These are phyloP conservation scores for Ophiostoma pallidulum DNA, from an alignment of 2,329 filamentous ascomycete genomes.

Conservation along the genomic window DNA sequence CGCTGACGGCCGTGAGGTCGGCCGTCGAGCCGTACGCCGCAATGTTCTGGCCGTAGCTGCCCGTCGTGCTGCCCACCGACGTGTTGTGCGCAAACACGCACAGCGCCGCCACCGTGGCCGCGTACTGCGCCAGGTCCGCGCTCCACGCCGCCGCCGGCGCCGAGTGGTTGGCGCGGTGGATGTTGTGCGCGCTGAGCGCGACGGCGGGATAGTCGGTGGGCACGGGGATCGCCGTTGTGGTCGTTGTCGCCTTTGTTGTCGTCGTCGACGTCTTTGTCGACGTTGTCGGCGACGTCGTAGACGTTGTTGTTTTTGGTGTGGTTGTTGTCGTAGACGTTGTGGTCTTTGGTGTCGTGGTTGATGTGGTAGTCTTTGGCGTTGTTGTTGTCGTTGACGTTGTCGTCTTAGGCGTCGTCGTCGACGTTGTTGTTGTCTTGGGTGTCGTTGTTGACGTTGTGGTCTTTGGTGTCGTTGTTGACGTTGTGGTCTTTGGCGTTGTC, in stretches of 20 bases:
- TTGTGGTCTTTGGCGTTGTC: no score
- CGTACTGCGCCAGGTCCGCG: slow-evolving; percentile 51
- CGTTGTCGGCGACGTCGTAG: slow-evolving; percentile 38
- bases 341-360: no score
- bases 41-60: slow-evolving; percentile 85
- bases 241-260: slow-evolving; percentile 1
- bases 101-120: slow-evolving; percentile 49
- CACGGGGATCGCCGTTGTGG: slow-evolving; percentile 13
- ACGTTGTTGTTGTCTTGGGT: no score
- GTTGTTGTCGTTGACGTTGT: no score
- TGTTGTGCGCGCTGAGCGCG: slow-evolving; percentile 68
- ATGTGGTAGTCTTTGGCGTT: no score
- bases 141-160: slow-evolving; percentile 58
- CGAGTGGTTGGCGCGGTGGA: slow-evolving; percentile 79
- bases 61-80: slow-evolving; percentile 45
- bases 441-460: no score
- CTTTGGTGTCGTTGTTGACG: no score
- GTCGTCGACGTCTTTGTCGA: no score
- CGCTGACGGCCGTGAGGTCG: slow-evolving; percentile 36
- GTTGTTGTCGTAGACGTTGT: no score
- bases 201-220: slow-evolving; percentile 25
- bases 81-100: slow-evolving; percentile 70
- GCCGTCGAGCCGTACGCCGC: slow-evolving; percentile 48
- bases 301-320: no score
- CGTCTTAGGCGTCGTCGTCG: no score